Percentiles rank a stretch among this genome's conserved stretches.
phyloP scores from a whole-genome alignment of 257 asterid genomes.

The Nemophila menziesii region DNA sequence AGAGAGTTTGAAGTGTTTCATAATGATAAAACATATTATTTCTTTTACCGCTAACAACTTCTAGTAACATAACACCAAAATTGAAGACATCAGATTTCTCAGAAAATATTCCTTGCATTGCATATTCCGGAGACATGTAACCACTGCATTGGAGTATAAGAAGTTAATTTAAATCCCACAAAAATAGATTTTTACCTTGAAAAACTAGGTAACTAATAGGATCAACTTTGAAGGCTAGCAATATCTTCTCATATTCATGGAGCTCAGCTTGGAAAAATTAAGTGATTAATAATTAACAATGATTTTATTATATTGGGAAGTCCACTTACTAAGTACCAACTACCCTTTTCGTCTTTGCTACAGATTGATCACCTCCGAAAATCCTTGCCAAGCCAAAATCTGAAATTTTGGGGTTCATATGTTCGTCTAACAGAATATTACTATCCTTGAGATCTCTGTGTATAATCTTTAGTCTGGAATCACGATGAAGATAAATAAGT shows the following conservation, averaged over 20 bases:
- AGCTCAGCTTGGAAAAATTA: no score
- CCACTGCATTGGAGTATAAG: not conserved
- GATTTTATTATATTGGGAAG: not conserved
- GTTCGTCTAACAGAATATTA: constrained; percentile 2
- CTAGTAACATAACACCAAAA: constrained; percentile 9
- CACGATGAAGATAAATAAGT: constrained; percentile 14
- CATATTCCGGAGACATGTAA: constrained; percentile 5
- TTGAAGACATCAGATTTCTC: constrained; percentile 7
- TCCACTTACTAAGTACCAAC: constrained; percentile 11
- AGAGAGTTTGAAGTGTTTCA: not conserved
- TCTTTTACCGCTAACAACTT: constrained; percentile 5
- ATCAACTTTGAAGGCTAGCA: no score
- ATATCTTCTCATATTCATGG: not conserved
- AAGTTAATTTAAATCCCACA: not conserved
- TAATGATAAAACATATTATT: constrained; percentile 1
- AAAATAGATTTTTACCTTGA: no score
- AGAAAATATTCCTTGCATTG: constrained; percentile 5
- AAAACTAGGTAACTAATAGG: no score
- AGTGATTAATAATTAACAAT: not conserved
- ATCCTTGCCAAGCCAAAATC: constrained; percentile 12
- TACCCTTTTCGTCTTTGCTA: constrained; percentile 9
- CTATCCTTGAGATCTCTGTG: constrained; percentile 4
- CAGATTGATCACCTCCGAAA: constrained; percentile 9
- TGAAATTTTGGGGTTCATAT: constrained; percentile 3
- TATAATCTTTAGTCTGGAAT: constrained; percentile 4